Evolutionary conservation across 2,329 filamentous ascomycete species (phyloP), one percentile per base, ranked within the genome.

Genomic region (Cladophialophora bantiana): DNA sequence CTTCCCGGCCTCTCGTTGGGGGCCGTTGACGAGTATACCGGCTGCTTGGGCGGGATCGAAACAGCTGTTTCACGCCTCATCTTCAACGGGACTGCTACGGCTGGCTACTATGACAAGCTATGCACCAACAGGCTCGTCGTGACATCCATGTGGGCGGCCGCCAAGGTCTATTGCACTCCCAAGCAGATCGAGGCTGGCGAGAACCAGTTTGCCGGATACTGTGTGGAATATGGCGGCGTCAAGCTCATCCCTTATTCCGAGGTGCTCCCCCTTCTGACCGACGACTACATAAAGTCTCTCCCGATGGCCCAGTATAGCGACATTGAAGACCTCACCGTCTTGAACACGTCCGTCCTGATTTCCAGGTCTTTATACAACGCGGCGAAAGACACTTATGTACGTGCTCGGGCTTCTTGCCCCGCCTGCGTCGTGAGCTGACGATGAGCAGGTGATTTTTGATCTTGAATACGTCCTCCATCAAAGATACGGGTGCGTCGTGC

Each of bases 71-170:
- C 62, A 32, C 7, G 61, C 13, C 62, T 70, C 59, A 66, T 50
- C 35, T 66, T 70, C 63, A 48, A 54, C 26, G 59, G 48, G 7
- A 59, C 31, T 7, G 26, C 26, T 18, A 7, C 68, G 5, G 55
- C 10, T 13, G 59, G 63, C 32, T 67, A 69, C 48, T 70, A 66
- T 34, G 52, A 20, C 3, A 69, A 60, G 2, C 3, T 31, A 38
- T 80, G 78, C 59, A 75, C 72, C 20, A 78, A 79, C 64, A 62
- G 71, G 0, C 67, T 78, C 1, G 66, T 73, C 34, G 76, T 78
- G 1, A 71, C 70, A 2, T 80, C 78, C 1, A 75, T 78, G 12
- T 80, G 79, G 62, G 77, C 78, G 2, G 73, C 78, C 1, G 73
- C 75, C 0, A 74, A 76, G 3, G 26, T 74, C 0, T 78, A 78